Conservation (phyloP, 768 basidiomycete species). For the Kwoniella sp. region DNA sequence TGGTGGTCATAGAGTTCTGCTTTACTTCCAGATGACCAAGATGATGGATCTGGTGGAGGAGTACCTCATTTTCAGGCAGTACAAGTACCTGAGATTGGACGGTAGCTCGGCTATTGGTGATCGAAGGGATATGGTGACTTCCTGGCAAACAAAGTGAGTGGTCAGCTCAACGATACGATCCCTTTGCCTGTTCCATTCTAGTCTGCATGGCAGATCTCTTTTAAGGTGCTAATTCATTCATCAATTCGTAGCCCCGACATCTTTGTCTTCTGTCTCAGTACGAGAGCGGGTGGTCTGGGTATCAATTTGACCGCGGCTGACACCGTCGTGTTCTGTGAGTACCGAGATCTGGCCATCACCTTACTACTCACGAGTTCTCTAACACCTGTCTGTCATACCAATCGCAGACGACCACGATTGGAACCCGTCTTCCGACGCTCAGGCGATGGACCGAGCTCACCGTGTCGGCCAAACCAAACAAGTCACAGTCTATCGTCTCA, state of each 20-base stretch:
- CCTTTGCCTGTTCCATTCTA: too few species aligned
- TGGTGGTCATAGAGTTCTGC: conserved; percentile 86
- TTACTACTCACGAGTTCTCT: too few species aligned
- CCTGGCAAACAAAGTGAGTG: conserved; percentile 92
- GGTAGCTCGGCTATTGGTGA: conserved; percentile 94
- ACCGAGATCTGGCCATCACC: not conserved
- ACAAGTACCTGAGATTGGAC: conserved; percentile 89
- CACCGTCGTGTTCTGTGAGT: conserved; percentile 79
- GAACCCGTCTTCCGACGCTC: conserved; percentile 97
- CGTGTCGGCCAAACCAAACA: conserved; percentile 94
- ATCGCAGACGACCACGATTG: conserved; percentile 75
- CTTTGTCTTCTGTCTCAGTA: conserved; percentile 86
- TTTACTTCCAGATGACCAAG: conserved; percentile 99
- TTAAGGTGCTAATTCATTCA: not conserved
- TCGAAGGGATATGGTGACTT: conserved; percentile 96
- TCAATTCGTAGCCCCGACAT: conserved; percentile 68
- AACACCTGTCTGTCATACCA: too few species aligned
- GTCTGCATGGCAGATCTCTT: too few species aligned
- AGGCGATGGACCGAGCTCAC: conserved; percentile 98
- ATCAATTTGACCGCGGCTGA: conserved; percentile 65
- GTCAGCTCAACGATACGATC: too few species aligned
- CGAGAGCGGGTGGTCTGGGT: conserved; percentile 84
- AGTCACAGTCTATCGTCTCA: conserved; percentile 92
- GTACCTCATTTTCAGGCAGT: conserved; percentile 93
- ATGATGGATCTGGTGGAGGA: conserved; percentile 99